Evolutionary conservation across 345 rosid species (phyloP).

Genomic region (Citrus sinensis): DNA sequence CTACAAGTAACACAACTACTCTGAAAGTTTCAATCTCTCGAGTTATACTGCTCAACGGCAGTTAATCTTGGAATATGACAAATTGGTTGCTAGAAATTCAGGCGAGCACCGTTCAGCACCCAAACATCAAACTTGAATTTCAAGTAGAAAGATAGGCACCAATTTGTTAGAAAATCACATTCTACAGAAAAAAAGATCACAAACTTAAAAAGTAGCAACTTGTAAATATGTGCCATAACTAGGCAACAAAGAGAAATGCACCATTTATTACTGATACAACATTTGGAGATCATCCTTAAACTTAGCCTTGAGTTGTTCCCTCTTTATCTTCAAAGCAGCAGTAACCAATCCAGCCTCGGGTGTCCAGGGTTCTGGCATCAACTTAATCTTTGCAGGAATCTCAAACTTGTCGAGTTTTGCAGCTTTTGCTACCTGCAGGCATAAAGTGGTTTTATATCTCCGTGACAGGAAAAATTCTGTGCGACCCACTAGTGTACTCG

Average conservation of each 20-base stretch:
- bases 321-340: slow-evolving; percentile 70
- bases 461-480: background rate
- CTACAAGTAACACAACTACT: background rate
- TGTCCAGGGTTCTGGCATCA: slow-evolving; percentile 78
- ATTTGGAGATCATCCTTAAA: slow-evolving; percentile 66
- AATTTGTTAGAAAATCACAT: background rate
- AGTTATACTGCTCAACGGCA: background rate
- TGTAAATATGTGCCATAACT: background rate
- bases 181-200: background rate
- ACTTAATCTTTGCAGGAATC: slow-evolving; percentile 67
- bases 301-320: slow-evolving; percentile 63
- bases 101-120: background rate
- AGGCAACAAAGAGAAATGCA: background rate
- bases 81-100: background rate
- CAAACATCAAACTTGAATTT: background rate
- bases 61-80: background rate
- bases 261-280: slow-evolving; percentile 30
- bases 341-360: slow-evolving; percentile 78
- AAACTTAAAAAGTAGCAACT: background rate
- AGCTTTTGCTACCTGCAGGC: slow-evolving; percentile 56
- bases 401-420: slow-evolving; percentile 77
- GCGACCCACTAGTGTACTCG: background rate
- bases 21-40: background rate
- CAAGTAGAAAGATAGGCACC: background rate
- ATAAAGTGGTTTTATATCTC: background rate